phyloP scores from a whole-genome alignment of 495 filamentous ascomycete genomes.

The Corynascus novoguineensis region DNA sequence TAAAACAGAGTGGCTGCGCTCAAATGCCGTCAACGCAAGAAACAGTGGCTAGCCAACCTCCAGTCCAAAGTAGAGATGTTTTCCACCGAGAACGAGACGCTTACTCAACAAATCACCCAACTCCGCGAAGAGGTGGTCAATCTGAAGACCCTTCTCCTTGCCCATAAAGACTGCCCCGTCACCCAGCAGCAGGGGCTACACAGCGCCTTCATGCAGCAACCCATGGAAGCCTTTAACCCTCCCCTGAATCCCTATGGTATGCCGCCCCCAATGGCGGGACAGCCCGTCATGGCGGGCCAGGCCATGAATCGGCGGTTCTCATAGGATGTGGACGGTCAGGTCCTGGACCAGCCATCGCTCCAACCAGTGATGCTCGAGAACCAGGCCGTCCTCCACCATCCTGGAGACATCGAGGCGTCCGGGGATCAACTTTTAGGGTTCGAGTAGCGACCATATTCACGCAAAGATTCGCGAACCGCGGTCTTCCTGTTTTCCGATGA shows the following conservation, averaged over 20 bases:
- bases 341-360: not conserved
- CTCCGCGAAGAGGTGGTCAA: constrained; percentile 92
- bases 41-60: constrained; percentile 96
- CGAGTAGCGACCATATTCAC: no score
- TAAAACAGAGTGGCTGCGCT: constrained; percentile 76
- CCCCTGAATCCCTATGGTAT: constrained; percentile 72
- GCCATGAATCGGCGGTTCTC: constrained; percentile 48
- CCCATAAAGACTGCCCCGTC: constrained; percentile 95
- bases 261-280: constrained; percentile 48
- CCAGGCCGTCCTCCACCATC: no score
- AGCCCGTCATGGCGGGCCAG: constrained; percentile 52
- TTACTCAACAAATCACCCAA: constrained; percentile 74
- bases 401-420: no score
- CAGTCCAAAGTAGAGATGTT: constrained; percentile 93
- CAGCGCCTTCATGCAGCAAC: constrained; percentile 57
- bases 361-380: not conserved
- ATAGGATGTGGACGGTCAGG: constrained; percentile 24
- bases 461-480: no score
- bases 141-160: constrained; percentile 85
- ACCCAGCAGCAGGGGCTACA: constrained; percentile 79
- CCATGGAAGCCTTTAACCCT: constrained; percentile 32
- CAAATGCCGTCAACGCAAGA: constrained; percentile 97
- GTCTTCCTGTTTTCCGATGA: no score
- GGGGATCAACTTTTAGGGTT: no score
- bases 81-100: constrained; percentile 80